Conservation (phyloP, 1,139 yeast genomes). For the Casaregolazyma lundiana region DNA sequence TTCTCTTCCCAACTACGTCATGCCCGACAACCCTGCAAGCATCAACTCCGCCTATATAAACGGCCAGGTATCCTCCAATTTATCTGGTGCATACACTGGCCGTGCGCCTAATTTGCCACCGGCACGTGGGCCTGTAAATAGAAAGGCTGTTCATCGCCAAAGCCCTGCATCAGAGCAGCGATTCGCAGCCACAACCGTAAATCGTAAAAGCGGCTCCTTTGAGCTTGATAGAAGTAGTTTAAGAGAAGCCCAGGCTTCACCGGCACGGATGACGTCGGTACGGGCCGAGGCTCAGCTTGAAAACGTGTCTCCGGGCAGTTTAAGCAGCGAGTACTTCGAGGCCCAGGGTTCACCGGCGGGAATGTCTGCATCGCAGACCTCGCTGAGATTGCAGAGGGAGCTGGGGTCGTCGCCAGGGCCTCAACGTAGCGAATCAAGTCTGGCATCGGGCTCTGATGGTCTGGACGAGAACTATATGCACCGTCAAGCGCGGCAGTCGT, state of each 20-base stretch:
- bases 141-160: neutral
- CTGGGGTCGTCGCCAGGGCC: neutral
- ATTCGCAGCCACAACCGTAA: neutral
- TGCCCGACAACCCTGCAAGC: neutral
- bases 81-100: neutral
- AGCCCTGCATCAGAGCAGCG: neutral
- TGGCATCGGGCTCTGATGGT: neutral
- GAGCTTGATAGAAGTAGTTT: neutral
- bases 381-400: neutral
- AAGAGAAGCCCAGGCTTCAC: neutral
- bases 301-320: neutral
- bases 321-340: neutral
- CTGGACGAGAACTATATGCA: neutral
- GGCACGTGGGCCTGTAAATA: neutral
- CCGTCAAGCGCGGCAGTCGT: too few species aligned
- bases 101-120: neutral
- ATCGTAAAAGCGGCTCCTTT: neutral
- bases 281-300: neutral
- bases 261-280: too few species aligned
- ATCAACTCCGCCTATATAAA: neutral
- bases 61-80: neutral
- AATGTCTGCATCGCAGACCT: neutral
- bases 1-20: constrained; percentile 1
- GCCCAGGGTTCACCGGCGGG: neutral
- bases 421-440: neutral